Percentiles rank a stretch among this genome's conserved stretches.
phyloP scores from a whole-genome alignment of 495 filamentous ascomycete genomes.

The Lepidopterella palustris region DNA sequence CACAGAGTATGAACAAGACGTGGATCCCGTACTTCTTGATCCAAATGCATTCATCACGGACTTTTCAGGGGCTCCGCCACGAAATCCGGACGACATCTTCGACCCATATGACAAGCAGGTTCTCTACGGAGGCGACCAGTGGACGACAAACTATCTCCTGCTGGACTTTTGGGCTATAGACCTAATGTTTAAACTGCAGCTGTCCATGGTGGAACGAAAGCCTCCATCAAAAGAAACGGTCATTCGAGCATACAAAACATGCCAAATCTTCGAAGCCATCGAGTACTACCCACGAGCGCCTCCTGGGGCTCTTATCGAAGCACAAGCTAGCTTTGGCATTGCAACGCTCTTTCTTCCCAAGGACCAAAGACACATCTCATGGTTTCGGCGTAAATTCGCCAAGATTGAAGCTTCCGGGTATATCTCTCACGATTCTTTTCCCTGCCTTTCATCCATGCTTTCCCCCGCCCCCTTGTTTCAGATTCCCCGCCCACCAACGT shows the following conservation, averaged over 20 bases:
- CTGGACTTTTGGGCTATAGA: conserved; percentile 73
- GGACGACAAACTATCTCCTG: conserved; percentile 63
- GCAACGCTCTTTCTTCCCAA: conserved; percentile 70
- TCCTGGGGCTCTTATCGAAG: conserved; percentile 59
- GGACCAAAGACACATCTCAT: conserved; percentile 67
- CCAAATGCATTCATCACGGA: conserved; percentile 52
- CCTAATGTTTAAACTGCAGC: conserved; percentile 74
- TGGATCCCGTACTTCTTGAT: conserved; percentile 55
- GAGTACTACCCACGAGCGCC: conserved; percentile 64
- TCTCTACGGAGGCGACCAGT: conserved; percentile 62
- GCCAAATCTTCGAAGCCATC: conserved; percentile 71
- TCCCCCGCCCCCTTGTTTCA: neutral
- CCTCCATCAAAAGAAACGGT: conserved; percentile 49
- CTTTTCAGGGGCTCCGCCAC: conserved; percentile 46
- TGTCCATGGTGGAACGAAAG: conserved; percentile 46
- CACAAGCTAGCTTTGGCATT: conserved; percentile 72
- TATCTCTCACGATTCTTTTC: conserved; percentile 36
- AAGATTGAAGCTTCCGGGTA: conserved; percentile 77
- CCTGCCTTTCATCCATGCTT: neutral
- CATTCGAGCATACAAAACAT: conserved; percentile 59
- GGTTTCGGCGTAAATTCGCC: conserved; percentile 74
- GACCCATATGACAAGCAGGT: conserved; percentile 62
- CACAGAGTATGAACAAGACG: conserved; percentile 48
- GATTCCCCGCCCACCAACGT: conserved; percentile 2
- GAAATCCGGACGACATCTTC: conserved; percentile 58